A percentile compares a stretch with the other conserved stretches of the same genome.
These are phyloP conservation scores for Elaeis oleifera DNA, from an alignment of 202 grass and related monocot genomes.

Conservation along the genomic window DNA sequence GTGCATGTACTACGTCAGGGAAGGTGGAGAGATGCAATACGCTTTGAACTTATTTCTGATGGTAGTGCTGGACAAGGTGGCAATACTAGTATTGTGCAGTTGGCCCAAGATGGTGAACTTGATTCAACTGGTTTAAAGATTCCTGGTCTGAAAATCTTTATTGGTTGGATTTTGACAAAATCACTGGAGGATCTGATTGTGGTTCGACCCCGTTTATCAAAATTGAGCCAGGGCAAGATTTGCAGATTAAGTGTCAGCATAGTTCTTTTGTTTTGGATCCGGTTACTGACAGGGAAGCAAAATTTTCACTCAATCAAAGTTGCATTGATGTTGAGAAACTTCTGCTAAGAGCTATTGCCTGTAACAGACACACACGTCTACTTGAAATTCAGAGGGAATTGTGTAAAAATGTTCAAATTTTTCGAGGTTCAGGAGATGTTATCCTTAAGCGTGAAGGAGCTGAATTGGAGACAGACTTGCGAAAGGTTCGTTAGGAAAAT, in stretches of 20 bases:
- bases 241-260: slow-evolving; percentile 78
- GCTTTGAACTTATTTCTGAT: slow-evolving; percentile 61
- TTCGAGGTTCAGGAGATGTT: slow-evolving; percentile 56
- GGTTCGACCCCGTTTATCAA: slow-evolving; percentile 73
- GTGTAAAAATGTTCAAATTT: slow-evolving; percentile 86
- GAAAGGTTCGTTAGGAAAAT: slow-evolving; percentile 38
- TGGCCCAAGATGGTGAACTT: slow-evolving; percentile 58
- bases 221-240: slow-evolving; percentile 65
- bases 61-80: slow-evolving; percentile 40
- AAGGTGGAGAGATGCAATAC: slow-evolving; percentile 92
- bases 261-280: slow-evolving; percentile 90
- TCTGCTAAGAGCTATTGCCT: slow-evolving; percentile 75
- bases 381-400: slow-evolving; percentile 87
- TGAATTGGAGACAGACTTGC: slow-evolving; percentile 22
- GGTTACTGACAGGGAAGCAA: slow-evolving; percentile 80
- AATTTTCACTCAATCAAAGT: slow-evolving; percentile 59
- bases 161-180: slow-evolving; percentile 69
- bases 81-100: slow-evolving; percentile 39
- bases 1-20: slow-evolving; percentile 55
- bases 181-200: slow-evolving; percentile 31
- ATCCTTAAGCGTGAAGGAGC: slow-evolving; percentile 50
- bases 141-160: slow-evolving; percentile 78
- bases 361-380: slow-evolving; percentile 79
- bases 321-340: slow-evolving; percentile 90
- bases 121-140: slow-evolving; percentile 57